These are phyloP conservation scores for Firmiana major DNA, from an alignment of 345 rosid genomes.

Conservation along the genomic window DNA sequence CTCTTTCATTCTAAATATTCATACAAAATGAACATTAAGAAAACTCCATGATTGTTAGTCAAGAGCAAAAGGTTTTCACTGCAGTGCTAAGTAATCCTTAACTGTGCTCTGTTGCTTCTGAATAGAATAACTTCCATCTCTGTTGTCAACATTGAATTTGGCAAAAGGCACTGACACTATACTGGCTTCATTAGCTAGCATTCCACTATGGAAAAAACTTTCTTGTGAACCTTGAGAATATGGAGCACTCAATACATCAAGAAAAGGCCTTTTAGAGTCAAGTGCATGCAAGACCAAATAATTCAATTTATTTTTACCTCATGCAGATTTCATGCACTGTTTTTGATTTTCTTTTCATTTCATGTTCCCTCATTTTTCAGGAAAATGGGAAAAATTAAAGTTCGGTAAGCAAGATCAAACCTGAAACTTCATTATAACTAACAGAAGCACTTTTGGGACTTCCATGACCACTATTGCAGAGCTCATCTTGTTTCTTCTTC, in stretches of 20 bases:
- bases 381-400: background rate
- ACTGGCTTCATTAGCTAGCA: constrained; percentile 6
- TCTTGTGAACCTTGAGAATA: constrained; percentile 37
- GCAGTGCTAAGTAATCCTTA: constrained; percentile 35
- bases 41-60: background rate
- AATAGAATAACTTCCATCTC: constrained; percentile 16
- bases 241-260: constrained; percentile 21
- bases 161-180: background rate
- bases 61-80: constrained; percentile 16
- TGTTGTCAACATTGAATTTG: constrained; percentile 21
- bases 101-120: constrained; percentile 36
- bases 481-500: constrained; percentile 64
- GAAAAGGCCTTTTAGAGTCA: background rate
- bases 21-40: constrained; percentile 30
- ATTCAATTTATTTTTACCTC: background rate
- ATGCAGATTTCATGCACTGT: background rate
- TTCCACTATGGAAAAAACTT: constrained; percentile 20
- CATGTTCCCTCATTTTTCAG: background rate
- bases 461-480: constrained; percentile 22
- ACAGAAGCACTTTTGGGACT: constrained; percentile 28
- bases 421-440: constrained; percentile 40
- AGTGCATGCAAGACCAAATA: background rate
- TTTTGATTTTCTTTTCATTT: background rate
- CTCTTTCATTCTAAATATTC: constrained; percentile 42
- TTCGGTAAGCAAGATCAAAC: constrained; percentile 36